These are phyloP conservation scores for Verbascum thapsus DNA, from an alignment of 257 asterid genomes.

Conservation along the genomic window DNA sequence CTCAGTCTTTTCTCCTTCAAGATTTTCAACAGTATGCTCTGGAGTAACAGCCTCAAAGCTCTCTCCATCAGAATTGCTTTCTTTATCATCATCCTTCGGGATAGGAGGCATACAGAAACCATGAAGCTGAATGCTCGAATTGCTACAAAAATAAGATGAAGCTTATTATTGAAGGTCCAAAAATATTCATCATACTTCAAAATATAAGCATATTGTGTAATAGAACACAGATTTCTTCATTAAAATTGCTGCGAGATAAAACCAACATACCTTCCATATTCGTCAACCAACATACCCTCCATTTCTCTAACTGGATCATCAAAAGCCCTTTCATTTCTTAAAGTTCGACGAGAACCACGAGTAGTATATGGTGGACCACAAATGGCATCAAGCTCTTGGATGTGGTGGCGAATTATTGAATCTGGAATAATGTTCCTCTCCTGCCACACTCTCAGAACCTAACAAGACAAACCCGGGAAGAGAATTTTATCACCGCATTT, in stretches of 20 bases:
- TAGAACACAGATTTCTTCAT: slow-evolving; percentile 9
- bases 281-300: slow-evolving; percentile 95
- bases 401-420: slow-evolving; percentile 71
- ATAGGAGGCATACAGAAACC: slow-evolving; percentile 88
- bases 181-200: slow-evolving; percentile 12
- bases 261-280: slow-evolving; percentile 77
- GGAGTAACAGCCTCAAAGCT: slow-evolving; percentile 92
- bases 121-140: slow-evolving; percentile 85
- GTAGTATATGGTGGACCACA: slow-evolving; percentile 68
- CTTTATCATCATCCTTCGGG: slow-evolving; percentile 65
- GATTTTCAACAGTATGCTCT: slow-evolving; percentile 59
- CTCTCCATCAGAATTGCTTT: slow-evolving; percentile 86
- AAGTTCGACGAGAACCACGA: slow-evolving; percentile 58
- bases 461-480: slow-evolving; percentile 30
- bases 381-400: slow-evolving; percentile 76
- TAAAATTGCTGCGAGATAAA: not conserved
- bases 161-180: slow-evolving; percentile 19
- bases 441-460: slow-evolving; percentile 96
- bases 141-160: slow-evolving; percentile 51
- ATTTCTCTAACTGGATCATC: slow-evolving; percentile 89
- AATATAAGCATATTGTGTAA: slow-evolving; percentile 6
- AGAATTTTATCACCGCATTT: slow-evolving; percentile 15
- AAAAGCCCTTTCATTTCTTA: slow-evolving; percentile 76
- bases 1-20: slow-evolving; percentile 40
- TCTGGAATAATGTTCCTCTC: slow-evolving; percentile 85